These are phyloP conservation scores for Zygosaccharomyces rouxii DNA, from an alignment of 805 yeast genomes.

Conservation along the genomic window DNA sequence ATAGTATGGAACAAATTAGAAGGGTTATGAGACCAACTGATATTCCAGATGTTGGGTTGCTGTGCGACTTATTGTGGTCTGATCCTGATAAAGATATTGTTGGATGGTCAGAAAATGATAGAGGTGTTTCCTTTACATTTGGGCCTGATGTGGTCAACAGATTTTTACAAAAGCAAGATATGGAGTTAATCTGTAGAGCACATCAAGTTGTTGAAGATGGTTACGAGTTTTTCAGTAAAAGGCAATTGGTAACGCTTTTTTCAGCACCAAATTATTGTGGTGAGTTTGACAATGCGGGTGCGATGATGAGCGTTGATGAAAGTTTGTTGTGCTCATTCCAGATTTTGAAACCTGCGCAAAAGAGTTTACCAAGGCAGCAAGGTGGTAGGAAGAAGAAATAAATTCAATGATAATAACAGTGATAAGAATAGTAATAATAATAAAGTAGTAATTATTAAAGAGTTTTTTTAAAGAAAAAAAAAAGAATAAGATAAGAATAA, in stretches of 20 bases:
- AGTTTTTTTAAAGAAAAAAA: no score
- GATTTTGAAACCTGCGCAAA: slow-evolving; percentile 96
- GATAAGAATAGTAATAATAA: neutral
- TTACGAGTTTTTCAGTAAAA: slow-evolving; percentile 91
- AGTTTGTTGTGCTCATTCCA: slow-evolving; percentile 92
- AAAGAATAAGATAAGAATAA: neutral
- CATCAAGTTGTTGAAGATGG: slow-evolving; percentile 99
- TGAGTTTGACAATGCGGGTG: slow-evolving; percentile 98
- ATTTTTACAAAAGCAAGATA: slow-evolving; percentile 93
- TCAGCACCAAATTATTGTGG: slow-evolving; percentile 99
- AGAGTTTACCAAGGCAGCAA: slow-evolving; percentile 42
- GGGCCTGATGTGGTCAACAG: slow-evolving; percentile 99
- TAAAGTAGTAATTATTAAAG: no score
- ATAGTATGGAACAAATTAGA: slow-evolving; percentile 97
- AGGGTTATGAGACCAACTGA: slow-evolving; percentile 99
- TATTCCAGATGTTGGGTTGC: slow-evolving; percentile 94
- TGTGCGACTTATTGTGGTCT: slow-evolving; percentile 96
- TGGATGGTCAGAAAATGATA: slow-evolving; percentile 98
- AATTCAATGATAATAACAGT: slow-evolving; percentile 2
- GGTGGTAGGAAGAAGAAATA: slow-evolving; percentile 36
- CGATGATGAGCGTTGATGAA: slow-evolving; percentile 99
- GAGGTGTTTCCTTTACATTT: slow-evolving; percentile 98
- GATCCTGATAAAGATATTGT: slow-evolving; percentile 98
- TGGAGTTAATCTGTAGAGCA: slow-evolving; percentile 97
- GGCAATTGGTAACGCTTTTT: slow-evolving; percentile 92